Base-by-base conservation (phyloP, 2,329 filamentous ascomycete genomes). In the Monosporascus sp. region DNA sequence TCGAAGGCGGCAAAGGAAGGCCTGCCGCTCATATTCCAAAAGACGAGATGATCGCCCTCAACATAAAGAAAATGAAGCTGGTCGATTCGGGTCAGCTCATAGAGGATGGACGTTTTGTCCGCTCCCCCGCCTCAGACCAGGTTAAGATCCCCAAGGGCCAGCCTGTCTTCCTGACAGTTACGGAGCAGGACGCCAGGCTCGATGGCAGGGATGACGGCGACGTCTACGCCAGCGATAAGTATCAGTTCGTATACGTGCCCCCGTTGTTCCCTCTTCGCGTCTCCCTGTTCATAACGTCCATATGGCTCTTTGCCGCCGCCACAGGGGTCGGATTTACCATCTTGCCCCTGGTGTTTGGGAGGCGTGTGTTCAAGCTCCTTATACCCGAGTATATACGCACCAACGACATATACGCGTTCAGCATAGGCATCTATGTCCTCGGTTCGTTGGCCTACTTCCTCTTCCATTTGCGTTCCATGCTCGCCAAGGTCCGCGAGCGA, bases 321-420 rank as follows among this genome's bases (percentile, higher is more conserved):
- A 95, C 90, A 0, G 94, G 94, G 24, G 84, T 97, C 54, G 83
- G 87, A 59, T 83, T 89, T 57, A 97, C 94, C 1, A 87, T 99
- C 56, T 74, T 95, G 1, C 95, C 94, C 0, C 80, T 99, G 4
- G 77, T 96, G 7, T 84, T 96, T 65, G 94, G 94, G 2, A 87
- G 94, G 27, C 79, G 78, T 53, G 78, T 97, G 56, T 89, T 97
- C 66, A 83, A 85, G 47, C 74, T 79, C 27, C 72, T 92, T 36
- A 83, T 96, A 43, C 89, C 90, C 5, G 72, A 77, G 1, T 80
- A 88, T 56, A 81, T 89, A 48, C 82, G 82, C 41, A 88, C 93
- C 66, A 99, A 97, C 70, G 94, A 99, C 68, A 88, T 99, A 25
- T 97, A 99, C 64, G 93, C 94, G 14, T 96, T 97, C 69, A 96